Percentiles rank a stretch among this genome's conserved stretches.
Evolutionary conservation across 805 yeast genomes (phyloP).

Genomic region (Trichomonascus vanleenenianus): DNA sequence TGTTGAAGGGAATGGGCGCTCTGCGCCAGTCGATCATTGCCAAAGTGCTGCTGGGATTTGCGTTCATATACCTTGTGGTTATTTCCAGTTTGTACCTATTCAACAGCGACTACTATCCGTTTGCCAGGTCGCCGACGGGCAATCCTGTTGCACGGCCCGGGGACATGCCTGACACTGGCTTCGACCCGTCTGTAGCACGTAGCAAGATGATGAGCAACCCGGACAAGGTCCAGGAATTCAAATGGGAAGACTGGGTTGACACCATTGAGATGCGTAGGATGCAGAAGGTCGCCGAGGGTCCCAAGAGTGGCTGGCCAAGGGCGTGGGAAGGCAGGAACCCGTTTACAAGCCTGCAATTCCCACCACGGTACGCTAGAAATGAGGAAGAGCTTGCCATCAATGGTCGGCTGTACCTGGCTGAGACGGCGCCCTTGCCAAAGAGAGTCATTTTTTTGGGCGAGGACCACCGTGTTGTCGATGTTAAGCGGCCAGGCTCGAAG

Average conservation of each 20-base stretch:
- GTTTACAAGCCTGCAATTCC: conserved; percentile 10
- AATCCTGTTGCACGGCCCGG: background rate
- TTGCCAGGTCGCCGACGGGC: background rate
- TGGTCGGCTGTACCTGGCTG: conserved; percentile 15
- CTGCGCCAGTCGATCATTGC: conserved; percentile 10
- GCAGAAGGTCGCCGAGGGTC: conserved; percentile 6
- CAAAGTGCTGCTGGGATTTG: conserved; percentile 11
- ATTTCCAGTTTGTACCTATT: conserved; percentile 12
- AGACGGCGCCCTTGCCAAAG: conserved; percentile 11
- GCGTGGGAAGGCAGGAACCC: conserved; percentile 6
- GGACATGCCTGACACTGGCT: conserved; percentile 4
- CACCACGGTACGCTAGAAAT: conserved; percentile 8
- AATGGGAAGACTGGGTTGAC: conserved; percentile 27
- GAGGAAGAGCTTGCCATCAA: conserved; percentile 12
- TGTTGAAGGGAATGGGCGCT: no score
- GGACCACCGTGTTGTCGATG: conserved; percentile 3
- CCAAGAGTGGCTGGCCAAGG: conserved; percentile 3
- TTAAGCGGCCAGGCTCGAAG: conserved; percentile 7
- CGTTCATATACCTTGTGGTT: conserved; percentile 11
- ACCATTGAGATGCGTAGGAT: conserved; percentile 11
- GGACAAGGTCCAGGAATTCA: conserved; percentile 12
- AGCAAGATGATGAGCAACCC: conserved; percentile 3
- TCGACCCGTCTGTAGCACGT: conserved; percentile 10
- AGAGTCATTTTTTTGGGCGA: conserved; percentile 16
- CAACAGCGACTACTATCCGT: conserved; percentile 7